Conservation (phyloP, 2,329 filamentous ascomycete species). For the Fusarium phyllophilum region DNA sequence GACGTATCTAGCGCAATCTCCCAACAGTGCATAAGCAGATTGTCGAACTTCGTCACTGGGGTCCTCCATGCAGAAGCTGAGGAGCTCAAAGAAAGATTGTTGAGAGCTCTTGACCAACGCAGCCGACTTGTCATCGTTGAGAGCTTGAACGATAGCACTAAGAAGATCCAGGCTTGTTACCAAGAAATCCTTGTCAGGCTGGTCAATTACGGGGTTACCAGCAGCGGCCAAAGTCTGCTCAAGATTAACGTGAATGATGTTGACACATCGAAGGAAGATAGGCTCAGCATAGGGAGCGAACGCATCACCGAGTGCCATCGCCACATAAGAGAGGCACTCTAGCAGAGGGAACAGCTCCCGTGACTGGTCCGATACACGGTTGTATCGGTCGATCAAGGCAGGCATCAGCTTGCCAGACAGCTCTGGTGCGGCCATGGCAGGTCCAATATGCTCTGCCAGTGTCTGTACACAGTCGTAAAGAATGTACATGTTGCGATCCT, state of each 20-base stretch:
- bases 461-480: constrained; percentile 99
- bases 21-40: constrained; percentile 93
- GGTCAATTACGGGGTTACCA: constrained; percentile 74
- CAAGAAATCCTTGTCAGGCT: constrained; percentile 95
- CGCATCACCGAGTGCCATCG: constrained; percentile 81
- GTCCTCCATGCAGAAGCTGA: constrained; percentile 93
- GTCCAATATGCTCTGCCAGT: constrained; percentile 88
- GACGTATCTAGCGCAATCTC: constrained; percentile 93
- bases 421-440: constrained; percentile 80
- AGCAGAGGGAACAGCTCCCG: constrained; percentile 93
- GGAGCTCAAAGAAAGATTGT: constrained; percentile 87
- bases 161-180: constrained; percentile 94
- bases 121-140: constrained; percentile 78
- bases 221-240: constrained; percentile 79
- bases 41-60: constrained; percentile 91
- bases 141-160: constrained; percentile 91
- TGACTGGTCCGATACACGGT: constrained; percentile 86
- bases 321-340: constrained; percentile 96
- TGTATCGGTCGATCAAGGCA: constrained; percentile 87
- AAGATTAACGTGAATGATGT: constrained; percentile 91
- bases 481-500: constrained; percentile 99
- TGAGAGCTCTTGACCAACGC: constrained; percentile 80
- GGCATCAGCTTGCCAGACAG: constrained; percentile 92
- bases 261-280: constrained; percentile 88
- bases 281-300: constrained; percentile 88